Conservation (phyloP, 768 basidiomycete genomes). For the Amanita exitialis region DNA sequence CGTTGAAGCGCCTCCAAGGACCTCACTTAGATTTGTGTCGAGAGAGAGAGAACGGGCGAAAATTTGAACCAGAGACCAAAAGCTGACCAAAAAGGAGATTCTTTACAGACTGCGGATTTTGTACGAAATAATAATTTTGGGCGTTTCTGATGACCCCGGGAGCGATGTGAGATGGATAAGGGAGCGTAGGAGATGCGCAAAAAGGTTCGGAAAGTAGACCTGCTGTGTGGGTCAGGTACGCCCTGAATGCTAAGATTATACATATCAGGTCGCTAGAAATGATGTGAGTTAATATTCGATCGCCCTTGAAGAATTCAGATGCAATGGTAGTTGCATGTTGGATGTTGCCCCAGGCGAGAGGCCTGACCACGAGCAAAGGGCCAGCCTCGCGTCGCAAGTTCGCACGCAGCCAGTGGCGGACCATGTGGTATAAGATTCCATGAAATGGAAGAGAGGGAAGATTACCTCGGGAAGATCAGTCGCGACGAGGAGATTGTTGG, state of each 20-base stretch:
- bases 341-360: slow-evolving; percentile 63
- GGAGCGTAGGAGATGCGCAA: slow-evolving; percentile 67
- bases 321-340: slow-evolving; percentile 31
- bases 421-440: slow-evolving; percentile 17
- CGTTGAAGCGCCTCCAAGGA: not conserved
- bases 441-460: not conserved
- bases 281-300: slow-evolving; percentile 44
- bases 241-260: slow-evolving; percentile 6
- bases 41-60: slow-evolving; percentile 40
- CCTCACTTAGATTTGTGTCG: slow-evolving; percentile 4
- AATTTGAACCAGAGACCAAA: slow-evolving; percentile 76
- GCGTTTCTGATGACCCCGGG: slow-evolving; percentile 24
- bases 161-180: slow-evolving; percentile 63
- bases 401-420: slow-evolving; percentile 33
- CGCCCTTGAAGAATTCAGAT: slow-evolving; percentile 21
- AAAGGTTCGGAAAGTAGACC: slow-evolving; percentile 82
- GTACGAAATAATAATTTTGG: slow-evolving; percentile 56
- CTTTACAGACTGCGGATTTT: slow-evolving; percentile 68
- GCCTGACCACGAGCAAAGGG: slow-evolving; percentile 31
- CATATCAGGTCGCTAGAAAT: slow-evolving; percentile 79
- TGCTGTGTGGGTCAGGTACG: slow-evolving; percentile 30
- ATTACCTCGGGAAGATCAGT: slow-evolving; percentile 77
- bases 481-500: slow-evolving; percentile 38
- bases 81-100: slow-evolving; percentile 67
- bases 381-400: slow-evolving; percentile 20